Base-by-base conservation (phyloP, 140 eudicot species). In the Flaveria floridana region DNA sequence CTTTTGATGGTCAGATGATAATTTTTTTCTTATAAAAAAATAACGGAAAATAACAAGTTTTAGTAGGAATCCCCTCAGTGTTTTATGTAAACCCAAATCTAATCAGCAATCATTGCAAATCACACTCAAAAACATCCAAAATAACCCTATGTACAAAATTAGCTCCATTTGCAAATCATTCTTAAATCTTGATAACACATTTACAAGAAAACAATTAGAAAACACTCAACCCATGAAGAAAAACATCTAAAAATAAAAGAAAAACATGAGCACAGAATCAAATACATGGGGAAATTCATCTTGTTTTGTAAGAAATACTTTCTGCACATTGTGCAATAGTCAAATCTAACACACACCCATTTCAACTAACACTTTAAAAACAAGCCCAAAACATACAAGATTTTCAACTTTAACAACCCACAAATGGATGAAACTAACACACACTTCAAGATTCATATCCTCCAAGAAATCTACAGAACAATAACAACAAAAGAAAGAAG, bases 241-340 rank as follows among this genome's bases (percentile, higher is more conserved):
- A 58, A 61, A 59, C 70, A 28, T 15, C 56, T 2, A n/a, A 47
- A 47, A 20, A 21, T 13, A 10, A n/a, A 61, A 47, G 14, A 30
- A 62, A 41, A 15, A n/a, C 59, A 7, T 34, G 41, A 34, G 8
- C 41, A 34, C 41, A 34, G 8, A 6, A 34, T 34, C 41, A 34
- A 34, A 34, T 6, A 34, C 41, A 25, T 25, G 10, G 3, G 21
- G 26, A 59, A 57, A 20, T 15, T 71, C 34, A 61, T 28, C 7
- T 71, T 20, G 51, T 71, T 50, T 4, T 6, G 3, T 11, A 13
- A 7, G n/a, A 11, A 69, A 70, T 28, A 28, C 46, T 28, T 70
- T 62, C 23, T 62, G 16, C 42, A 62, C 78, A 78, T 21, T 79
- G 42, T 65, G 42, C 37, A 55, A 79, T n/a, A 74, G 30, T 56